Evolutionary conservation across 148 eudicot species (phyloP), one percentile per base, ranked within the genome.

Genomic region (Cornus controversa): DNA sequence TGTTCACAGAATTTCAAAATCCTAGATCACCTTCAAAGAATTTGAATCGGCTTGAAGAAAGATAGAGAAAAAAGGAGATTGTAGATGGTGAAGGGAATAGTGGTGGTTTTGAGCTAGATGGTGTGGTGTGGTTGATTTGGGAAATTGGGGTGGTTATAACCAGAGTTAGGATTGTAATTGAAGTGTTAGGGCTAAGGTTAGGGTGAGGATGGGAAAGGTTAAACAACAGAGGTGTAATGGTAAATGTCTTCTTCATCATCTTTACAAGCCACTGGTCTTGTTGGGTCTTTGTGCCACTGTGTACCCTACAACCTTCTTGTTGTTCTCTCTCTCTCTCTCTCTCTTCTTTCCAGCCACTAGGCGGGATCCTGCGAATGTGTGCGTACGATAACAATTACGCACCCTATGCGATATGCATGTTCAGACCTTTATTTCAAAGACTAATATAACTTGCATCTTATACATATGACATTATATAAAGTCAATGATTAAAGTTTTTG

Each of bases 281-380:
- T 22, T 24, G 53, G 23, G 64, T 60, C 23, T 60, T 22, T 69
- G 72, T 69, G 50, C 36, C n/a, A 22, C 23, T 60, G 9, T 69
- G 72, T 68, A 68, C 50, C 71, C 71, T 68, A 68, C 71, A 16
- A 36, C 40, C 53, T 60, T 62, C n/a, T 62, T 37, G 53, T 23
- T 14, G 53, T 37, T 62, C 40, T 62, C 76, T 62, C 31, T 62
- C 34, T 31, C 34, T 31, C 68, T 37, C 66, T 57, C 31, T 40
- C 62, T 54, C 62, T 54, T 15, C 20, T 15, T 54, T 54, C 62
- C 62, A 54, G 15, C 62, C n/a, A n/a, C n/a, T n/a, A n/a, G n/a
- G n/a, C n/a, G n/a, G n/a, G n/a, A n/a, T n/a, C n/a, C n/a, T n/a
- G n/a, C n/a, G n/a, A n/a, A n/a, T n/a, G n/a, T n/a, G n/a, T n/a